phyloP scores from a whole-genome alignment of 257 asterid genomes.

The Eucommia ulmoides region DNA sequence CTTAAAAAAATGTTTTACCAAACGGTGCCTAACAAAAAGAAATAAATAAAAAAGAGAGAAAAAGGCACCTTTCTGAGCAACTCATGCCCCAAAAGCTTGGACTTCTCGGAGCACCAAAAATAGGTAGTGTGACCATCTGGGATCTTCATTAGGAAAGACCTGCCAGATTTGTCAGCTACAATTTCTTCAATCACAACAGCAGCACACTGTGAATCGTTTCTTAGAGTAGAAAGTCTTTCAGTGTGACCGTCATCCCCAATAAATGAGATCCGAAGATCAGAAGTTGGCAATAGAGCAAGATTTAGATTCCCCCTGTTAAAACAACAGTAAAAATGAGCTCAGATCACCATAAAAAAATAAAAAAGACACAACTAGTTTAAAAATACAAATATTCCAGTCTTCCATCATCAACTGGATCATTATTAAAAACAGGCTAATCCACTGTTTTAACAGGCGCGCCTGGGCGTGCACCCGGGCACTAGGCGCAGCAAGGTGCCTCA shows the following conservation, averaged over 20 bases:
- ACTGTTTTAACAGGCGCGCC: no score
- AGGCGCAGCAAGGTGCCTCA: no score
- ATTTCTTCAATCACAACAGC: conserved; percentile 47
- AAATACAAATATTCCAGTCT: no score
- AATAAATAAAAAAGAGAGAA: background rate
- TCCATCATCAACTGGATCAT: no score
- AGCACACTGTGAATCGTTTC: conserved; percentile 25
- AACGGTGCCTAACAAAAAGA: no score
- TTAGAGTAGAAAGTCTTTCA: conserved; percentile 54
- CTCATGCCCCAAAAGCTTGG: conserved; percentile 60
- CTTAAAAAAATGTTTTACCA: no score
- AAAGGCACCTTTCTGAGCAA: conserved; percentile 55
- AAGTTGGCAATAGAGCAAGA: conserved; percentile 73
- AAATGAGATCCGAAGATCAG: conserved; percentile 70
- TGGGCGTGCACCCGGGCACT: no score
- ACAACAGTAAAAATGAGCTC: no score
- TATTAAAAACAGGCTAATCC: no score
- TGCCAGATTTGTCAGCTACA: conserved; percentile 64
- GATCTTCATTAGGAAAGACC: conserved; percentile 55
- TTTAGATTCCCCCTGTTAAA: conserved; percentile 41
- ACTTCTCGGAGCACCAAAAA: conserved; percentile 79
- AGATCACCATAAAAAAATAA: no score
- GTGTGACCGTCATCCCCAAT: conserved; percentile 74
- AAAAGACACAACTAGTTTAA: no score
- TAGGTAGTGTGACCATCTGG: conserved; percentile 31